A percentile compares a stretch with the other conserved stretches of the same genome.
Conservation (phyloP, 2,329 filamentous ascomycete genomes). For the Penicillium sp. region DNA sequence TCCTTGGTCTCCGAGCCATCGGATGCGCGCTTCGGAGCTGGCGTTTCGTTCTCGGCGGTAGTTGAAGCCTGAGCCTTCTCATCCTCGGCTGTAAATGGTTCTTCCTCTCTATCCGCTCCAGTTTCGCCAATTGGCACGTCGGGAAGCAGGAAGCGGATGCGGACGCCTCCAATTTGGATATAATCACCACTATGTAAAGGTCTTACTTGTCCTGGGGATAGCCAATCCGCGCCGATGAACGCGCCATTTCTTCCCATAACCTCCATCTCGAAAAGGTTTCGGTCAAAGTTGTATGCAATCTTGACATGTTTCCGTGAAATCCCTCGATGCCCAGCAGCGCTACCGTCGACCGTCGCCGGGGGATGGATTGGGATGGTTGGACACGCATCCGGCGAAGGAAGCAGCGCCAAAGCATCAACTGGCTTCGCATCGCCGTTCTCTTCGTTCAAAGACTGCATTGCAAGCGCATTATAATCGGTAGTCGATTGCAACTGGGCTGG, state of each 20-base stretch:
- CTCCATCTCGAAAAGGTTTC: conserved; percentile 50
- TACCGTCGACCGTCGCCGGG: conserved; percentile 39
- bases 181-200: conserved; percentile 50
- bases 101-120: conserved; percentile 40
- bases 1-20: conserved; percentile 26
- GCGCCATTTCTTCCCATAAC: conserved; percentile 53
- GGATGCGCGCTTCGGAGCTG: conserved; percentile 21
- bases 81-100: conserved; percentile 27
- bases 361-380: conserved; percentile 55
- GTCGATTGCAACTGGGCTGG: conserved; percentile 33
- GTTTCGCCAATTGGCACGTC: conserved; percentile 42
- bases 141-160: conserved; percentile 50
- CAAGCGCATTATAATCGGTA: conserved; percentile 41
- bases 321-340: conserved; percentile 45
- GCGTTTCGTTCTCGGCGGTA: conserved; percentile 27
- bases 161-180: conserved; percentile 51
- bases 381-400: conserved; percentile 46
- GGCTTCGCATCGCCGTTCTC: conserved; percentile 32
- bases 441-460: conserved; percentile 37
- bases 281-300: conserved; percentile 53
- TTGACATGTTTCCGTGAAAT: conserved; percentile 56
- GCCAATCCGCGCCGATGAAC: conserved; percentile 47
- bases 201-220: conserved; percentile 41
- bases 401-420: conserved; percentile 40
- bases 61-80: too few relatives aligned